Base-by-base conservation (phyloP, 176 grass and related monocot genomes). In the Olyra latifolia region DNA sequence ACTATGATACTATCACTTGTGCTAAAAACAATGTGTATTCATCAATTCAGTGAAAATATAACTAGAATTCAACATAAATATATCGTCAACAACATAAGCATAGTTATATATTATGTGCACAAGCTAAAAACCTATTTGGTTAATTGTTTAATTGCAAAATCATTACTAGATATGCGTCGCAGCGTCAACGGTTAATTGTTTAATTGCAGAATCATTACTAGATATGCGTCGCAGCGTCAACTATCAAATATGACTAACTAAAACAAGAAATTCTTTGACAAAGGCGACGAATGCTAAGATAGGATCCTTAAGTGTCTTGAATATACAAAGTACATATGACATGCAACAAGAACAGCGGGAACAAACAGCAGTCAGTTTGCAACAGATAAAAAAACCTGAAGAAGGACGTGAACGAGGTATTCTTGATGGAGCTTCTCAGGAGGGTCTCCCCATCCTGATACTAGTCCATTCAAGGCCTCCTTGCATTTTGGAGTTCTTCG, bases 401-500 rank as follows among this genome's bases (percentile, higher is more conserved):
- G 75, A 81, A 57, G 39, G 24, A 83, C 80, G 80, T 94, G 92
- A 87, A 75, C 0, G 86, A 87, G 83, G 86, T 83, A 71, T 77
- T 85, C 85, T 92, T 93, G 90, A 95, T 73, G 92, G 96, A 98
- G 92, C 96, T 98, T 98, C 92, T 73, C 92, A 98, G 88, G 90
- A 86, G 90, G 90, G 96, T 98, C 85, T 82, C 71, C 96, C 96
- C 92, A 89, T 89, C 92, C 96, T 84, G 90, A 46, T 95, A 98
- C 92, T 98, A 76, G 92, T 95, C 92, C 96, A 91, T 71, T 93
- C 90, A 95, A 95, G 83, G 76, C 76, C 84, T 85, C 83, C 81
- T 83, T 10, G 86, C 96, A 98, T 98, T 95, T 93, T 98, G 96
- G 92, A 98, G 88, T 93, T 93, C 86, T 69, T 32, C 91, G 96